Base-by-base conservation (phyloP, 2,329 filamentous ascomycete genomes). In the Neonectria punicea region DNA sequence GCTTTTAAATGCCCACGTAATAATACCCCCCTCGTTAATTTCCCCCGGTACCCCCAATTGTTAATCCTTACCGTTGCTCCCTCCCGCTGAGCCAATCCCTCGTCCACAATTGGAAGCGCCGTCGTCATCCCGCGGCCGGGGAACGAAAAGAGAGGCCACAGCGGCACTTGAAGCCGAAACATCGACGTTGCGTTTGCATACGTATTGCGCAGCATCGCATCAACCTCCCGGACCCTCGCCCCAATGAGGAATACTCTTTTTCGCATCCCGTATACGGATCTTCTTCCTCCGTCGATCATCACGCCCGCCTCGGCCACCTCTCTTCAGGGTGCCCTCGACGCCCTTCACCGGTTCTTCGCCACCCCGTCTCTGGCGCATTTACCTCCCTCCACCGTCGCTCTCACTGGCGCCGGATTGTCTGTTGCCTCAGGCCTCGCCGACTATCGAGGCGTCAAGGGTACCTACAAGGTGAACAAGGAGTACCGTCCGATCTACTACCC, bases 401-500 rank as follows among this genome's bases (percentile, higher is more conserved):
- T 84, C 81, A 90, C 94, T 0, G 96, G 96, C 11, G 96, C 96
- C 3, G 96, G 96, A 3, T 92, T 99, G 55, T 97, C 93, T 1
- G 95, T 98, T 9, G 93, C 94, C 4, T 97, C 93, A 11, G 96
- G 96, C 0, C 86, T 99, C 34, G 92, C 95, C 32, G 96, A 99
- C 80, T 99, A 99, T 79, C 86, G 96, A 60, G 96, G 96, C 20
- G 85, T 88, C 55, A 92, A 94, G 70, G 96, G 96, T 66, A 98
- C 95, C 9, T 99, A 99, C 77, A 91, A 93, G 47, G 86, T 96
- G 75, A 98, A 98, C 82, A 93, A 92, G 81, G 89, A 88, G 14
- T 98, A 97, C 76, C 89, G 92, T 2, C 96, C 95, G 34, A 97
- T 97, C 70, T 99, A 97, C 82, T 94, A 92, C 79, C 90, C 93